A percentile compares a stretch with the other conserved stretches of the same genome.
Evolutionary conservation across 106 monocot species (phyloP).

Genomic region (Allium sativum): DNA sequence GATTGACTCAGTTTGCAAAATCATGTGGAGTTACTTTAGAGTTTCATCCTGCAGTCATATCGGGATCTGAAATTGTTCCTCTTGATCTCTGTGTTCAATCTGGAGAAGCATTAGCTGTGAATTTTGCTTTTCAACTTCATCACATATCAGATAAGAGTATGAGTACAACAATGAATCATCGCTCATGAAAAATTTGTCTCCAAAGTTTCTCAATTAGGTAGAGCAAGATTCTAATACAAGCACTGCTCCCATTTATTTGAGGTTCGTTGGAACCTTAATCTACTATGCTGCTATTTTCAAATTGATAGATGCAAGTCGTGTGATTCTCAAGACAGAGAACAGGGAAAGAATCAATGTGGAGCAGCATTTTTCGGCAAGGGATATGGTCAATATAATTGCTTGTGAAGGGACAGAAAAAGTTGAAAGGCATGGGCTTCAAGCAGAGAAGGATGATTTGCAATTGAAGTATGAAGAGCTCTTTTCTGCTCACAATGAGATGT

Average conservation of each 20-base stretch:
- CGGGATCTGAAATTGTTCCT: conserved; percentile 41
- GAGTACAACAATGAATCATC: conserved; percentile 60
- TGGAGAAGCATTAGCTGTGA: conserved; percentile 77
- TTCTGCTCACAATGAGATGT: conserved; percentile 44
- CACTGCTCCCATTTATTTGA: conserved; percentile 57
- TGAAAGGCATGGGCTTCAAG: conserved; percentile 78
- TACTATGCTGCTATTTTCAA: conserved; percentile 71
- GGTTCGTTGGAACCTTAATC: conserved; percentile 65
- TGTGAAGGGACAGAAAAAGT: too few species aligned
- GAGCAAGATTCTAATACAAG: conserved; percentile 91
- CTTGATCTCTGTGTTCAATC: conserved; percentile 34
- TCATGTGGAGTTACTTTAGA: conserved; percentile 67
- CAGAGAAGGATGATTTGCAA: conserved; percentile 78
- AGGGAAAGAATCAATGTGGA: conserved; percentile 70
- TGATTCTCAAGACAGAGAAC: conserved; percentile 53
- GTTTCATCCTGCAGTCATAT: conserved; percentile 46
- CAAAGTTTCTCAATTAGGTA: conserved; percentile 68
- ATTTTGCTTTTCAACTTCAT: conserved; percentile 75
- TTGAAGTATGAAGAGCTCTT: conserved; percentile 75
- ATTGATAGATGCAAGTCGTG: conserved; percentile 59
- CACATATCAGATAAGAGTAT: conserved; percentile 93
- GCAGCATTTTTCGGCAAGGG: conserved; percentile 89
- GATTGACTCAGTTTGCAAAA: conserved; percentile 44
- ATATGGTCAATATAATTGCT: too few species aligned
- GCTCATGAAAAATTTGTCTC: conserved; percentile 69